phyloP scores from a whole-genome alignment of 768 basidiomycete species.

The Pulveroboletus frians region DNA sequence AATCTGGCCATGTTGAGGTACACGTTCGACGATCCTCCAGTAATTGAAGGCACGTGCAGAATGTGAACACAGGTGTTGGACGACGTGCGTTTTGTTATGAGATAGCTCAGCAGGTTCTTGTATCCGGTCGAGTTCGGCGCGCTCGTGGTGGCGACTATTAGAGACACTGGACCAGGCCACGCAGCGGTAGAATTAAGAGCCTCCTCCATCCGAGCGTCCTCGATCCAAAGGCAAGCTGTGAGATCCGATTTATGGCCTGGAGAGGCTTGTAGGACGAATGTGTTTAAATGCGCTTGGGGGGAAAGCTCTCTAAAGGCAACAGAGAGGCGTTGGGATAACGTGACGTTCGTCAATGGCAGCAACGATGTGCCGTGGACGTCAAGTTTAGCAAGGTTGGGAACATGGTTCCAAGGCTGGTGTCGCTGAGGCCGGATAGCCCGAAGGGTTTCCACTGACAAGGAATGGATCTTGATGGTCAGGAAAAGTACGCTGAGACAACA shows the following conservation, averaged over 20 bases:
- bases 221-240: conserved; percentile 50
- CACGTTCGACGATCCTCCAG: conserved; percentile 41
- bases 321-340: conserved; percentile 32
- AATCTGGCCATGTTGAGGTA: conserved; percentile 63
- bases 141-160: conserved; percentile 40
- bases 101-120: conserved; percentile 14
- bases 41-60: conserved; percentile 37
- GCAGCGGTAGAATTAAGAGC: conserved; percentile 33
- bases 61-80: conserved; percentile 42
- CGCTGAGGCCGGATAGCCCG: background rate
- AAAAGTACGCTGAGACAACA: conserved; percentile 39
- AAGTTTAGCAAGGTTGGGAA: background rate
- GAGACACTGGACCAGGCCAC: conserved; percentile 50
- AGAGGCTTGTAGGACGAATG: conserved; percentile 31
- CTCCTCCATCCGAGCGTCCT: conserved; percentile 32
- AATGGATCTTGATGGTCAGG: conserved; percentile 29
- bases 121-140: conserved; percentile 25
- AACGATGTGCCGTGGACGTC: background rate
- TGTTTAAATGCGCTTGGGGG: conserved; percentile 29
- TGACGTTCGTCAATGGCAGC: conserved; percentile 27
- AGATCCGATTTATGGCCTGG: conserved; percentile 13
- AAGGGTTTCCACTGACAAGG: conserved; percentile 5
- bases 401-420: background rate
- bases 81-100: conserved; percentile 6
- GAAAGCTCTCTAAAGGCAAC: conserved; percentile 31